A percentile compares a stretch with the other conserved stretches of the same genome.
Evolutionary conservation across 2,329 filamentous ascomycete genomes (phyloP).

Genomic region (Epichloe elymi): DNA sequence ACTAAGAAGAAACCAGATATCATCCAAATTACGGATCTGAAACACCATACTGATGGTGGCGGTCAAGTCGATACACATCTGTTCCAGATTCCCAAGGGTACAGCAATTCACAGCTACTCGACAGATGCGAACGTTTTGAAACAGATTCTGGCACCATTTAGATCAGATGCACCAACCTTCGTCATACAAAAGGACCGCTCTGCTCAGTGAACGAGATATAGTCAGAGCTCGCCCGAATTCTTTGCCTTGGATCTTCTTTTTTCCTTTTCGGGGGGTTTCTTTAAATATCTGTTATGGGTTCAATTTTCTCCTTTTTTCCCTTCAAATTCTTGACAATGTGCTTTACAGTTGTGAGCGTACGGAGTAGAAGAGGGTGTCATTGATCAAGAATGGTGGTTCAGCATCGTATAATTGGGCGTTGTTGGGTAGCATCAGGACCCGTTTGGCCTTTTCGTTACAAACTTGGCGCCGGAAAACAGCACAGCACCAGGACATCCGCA

Average conservation of each 20-base stretch:
- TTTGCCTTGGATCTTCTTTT: neutral
- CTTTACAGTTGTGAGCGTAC: neutral
- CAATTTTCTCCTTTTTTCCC: neutral
- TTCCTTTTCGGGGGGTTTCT: neutral
- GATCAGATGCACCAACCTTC: neutral
- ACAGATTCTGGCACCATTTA: conserved; percentile 5
- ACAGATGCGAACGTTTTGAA: conserved; percentile 8
- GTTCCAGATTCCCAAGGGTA: neutral
- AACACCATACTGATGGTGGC: neutral
- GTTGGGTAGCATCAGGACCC: conserved; percentile 2
- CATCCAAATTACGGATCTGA: conserved; percentile 9
- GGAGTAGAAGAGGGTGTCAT: neutral
- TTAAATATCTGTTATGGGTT: neutral
- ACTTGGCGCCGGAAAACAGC: conserved; percentile 1
- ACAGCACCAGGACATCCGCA: neutral
- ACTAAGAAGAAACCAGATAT: conserved; percentile 8
- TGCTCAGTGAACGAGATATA: neutral
- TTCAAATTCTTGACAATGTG: neutral
- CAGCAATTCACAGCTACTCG: conserved; percentile 12
- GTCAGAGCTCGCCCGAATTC: neutral
- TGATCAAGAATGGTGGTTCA: neutral
- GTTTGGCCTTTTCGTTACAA: neutral
- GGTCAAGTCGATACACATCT: neutral
- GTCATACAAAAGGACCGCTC: neutral
- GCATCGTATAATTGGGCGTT: neutral